These are phyloP conservation scores for Tremella mesenterica DNA, from an alignment of 768 basidiomycete species.

Conservation along the genomic window DNA sequence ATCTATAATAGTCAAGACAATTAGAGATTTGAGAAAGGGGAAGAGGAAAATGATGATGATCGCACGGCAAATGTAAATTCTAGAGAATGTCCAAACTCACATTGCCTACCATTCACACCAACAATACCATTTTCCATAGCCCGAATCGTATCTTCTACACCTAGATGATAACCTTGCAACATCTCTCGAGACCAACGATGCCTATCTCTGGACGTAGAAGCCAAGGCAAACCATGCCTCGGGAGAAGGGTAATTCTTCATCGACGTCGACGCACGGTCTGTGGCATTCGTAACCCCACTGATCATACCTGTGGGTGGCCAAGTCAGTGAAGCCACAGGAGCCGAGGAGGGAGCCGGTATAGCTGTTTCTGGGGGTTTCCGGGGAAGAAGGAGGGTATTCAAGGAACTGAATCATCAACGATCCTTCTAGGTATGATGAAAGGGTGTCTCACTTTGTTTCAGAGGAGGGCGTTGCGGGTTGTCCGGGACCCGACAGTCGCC, in stretches of 20 bases:
- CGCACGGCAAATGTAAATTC: no score
- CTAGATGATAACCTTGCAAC: constrained; percentile 9
- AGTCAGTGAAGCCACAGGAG: neutral
- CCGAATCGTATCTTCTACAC: constrained; percentile 16
- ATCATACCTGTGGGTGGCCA: neutral
- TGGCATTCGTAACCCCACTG: no score
- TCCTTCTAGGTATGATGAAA: neutral
- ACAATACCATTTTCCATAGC: constrained; percentile 14
- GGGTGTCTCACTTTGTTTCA: neutral
- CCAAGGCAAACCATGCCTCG: constrained; percentile 14
- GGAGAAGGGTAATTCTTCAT: neutral
- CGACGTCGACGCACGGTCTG: neutral
- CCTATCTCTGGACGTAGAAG: constrained; percentile 2
- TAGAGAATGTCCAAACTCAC: constrained; percentile 5
- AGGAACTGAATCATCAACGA: neutral
- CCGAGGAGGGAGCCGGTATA: neutral
- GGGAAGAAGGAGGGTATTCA: neutral
- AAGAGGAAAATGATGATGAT: no score
- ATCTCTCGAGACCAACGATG: constrained; percentile 6
- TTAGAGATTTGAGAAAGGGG: no score
- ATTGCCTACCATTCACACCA: constrained; percentile 10
- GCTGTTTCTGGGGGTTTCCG: neutral
- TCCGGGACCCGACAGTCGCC: no score
- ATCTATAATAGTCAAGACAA: no score
- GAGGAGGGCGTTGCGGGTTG: neutral